phyloP scores from a whole-genome alignment of 768 basidiomycete species.

The Termitomyces sp. region DNA sequence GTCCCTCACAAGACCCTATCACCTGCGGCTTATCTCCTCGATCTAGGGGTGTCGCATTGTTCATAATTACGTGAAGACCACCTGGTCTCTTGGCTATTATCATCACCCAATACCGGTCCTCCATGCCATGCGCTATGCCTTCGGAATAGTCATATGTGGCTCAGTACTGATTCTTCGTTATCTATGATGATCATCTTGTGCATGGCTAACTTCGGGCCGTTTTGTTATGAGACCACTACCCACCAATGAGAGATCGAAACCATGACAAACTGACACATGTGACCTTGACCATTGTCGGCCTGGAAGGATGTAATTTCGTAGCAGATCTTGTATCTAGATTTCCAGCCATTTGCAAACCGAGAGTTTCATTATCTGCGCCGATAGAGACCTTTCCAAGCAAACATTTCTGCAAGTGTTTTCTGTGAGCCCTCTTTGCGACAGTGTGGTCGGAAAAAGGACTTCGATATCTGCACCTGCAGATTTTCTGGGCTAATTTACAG shows the following conservation, averaged over 20 bases:
- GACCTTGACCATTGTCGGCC: too few species aligned
- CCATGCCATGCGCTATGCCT: background rate
- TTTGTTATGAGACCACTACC: background rate
- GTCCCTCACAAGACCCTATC: background rate
- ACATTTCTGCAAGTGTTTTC: too few species aligned
- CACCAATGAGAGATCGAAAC: background rate
- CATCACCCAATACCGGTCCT: background rate
- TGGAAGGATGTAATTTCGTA: too few species aligned
- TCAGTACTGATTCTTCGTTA: background rate
- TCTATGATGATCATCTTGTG: background rate
- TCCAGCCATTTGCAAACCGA: too few species aligned
- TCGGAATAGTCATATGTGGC: background rate
- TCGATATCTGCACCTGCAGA: too few species aligned
- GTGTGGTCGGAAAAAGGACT: too few species aligned
- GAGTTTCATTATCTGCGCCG: too few species aligned
- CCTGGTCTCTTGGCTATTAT: background rate
- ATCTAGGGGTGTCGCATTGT: background rate
- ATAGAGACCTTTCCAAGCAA: too few species aligned
- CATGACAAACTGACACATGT: background rate
- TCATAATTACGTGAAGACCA: background rate
- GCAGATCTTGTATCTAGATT: too few species aligned
- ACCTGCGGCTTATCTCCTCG: conserved; percentile 1
- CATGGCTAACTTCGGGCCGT: background rate
- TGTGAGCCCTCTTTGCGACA: too few species aligned
- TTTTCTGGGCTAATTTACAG: too few species aligned